Evolutionary conservation across 2,329 filamentous ascomycete species (phyloP), one percentile per base, ranked within the genome.

Genomic region (Phyllosticta citriasiana): DNA sequence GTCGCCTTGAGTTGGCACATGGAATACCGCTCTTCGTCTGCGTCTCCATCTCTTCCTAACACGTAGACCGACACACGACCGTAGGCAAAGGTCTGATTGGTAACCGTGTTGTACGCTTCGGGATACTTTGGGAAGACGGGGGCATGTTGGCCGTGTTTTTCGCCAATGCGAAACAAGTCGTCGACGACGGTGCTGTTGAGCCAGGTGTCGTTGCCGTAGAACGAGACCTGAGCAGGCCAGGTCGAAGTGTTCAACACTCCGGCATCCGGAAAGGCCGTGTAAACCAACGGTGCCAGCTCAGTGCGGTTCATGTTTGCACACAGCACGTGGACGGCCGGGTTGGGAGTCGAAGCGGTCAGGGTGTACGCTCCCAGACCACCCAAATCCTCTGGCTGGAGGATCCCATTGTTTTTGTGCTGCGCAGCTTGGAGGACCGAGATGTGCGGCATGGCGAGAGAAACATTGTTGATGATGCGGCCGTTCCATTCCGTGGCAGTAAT

Each of bases 381-480:
- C 2, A 80, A 69, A 25, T 80, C 77, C 57, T 72, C 72, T 0
- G 89, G 89, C 66, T 93, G 89, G 8, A 89, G 72, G 30, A 94
- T 89, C 0, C 74, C 71, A 67, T 93, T 93, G 8, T 74, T 70
- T 0, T 78, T 73, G 65, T 87, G 77, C 8, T 77, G 81, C 0
- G 87, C 85, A 0, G 89, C 88, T 12, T 77, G 73, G 35, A 88
- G 84, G 0, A 94, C 79, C 0, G 86, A 84, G 0, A 85, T 78
- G 66, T 94, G 89, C 0, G 89, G 89, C 81, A 92, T 87, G 0
- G 88, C 88, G 65, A 92, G 78, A 0, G 87, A 88, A 26, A 91
- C 83, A 64, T 92, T 91, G 69, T 91, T 89, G 67, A 93, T 76
- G 47, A 88, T 78, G 26, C 88, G 79, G 0, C 76, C 73, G 59